phyloP scores from a whole-genome alignment of 345 rosid species.

The Eucalyptus decipiens region DNA sequence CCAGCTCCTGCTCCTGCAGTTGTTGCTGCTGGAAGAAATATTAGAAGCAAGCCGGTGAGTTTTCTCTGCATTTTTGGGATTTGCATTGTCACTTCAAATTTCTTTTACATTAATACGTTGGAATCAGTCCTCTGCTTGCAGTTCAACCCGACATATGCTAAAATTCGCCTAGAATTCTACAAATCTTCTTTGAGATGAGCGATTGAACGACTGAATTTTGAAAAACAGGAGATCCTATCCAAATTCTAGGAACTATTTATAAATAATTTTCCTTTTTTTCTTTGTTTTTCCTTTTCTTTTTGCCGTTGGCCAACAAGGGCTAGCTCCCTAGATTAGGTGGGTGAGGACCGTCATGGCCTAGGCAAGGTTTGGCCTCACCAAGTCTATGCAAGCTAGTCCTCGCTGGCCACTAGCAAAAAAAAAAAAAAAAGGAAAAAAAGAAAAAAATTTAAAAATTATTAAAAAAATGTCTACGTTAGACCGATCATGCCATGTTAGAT shows the following conservation, averaged over 20 bases:
- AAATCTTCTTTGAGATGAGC: not conserved
- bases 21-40: not conserved
- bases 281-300: no score
- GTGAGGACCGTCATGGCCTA: not conserved
- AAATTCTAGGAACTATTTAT: not conserved
- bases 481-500: rapidly evolving
- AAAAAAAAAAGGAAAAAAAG: no score
- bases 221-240: not conserved
- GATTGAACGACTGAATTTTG: not conserved
- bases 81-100: not conserved
- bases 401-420: not conserved
- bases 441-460: no score
- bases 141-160: not conserved
- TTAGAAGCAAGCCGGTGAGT: not conserved
- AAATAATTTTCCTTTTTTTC: no score
- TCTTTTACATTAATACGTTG: not conserved
- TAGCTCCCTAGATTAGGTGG: no score
- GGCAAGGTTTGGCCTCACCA: not conserved
- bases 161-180: not conserved
- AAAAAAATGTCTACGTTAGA: rapidly evolving
- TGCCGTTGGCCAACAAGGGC: no score
- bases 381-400: not conserved
- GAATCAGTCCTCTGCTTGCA: not conserved
- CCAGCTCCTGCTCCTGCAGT: not conserved
- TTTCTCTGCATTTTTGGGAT: not conserved